phyloP scores from a whole-genome alignment of 768 basidiomycete species.

The Suillus bovinus region DNA sequence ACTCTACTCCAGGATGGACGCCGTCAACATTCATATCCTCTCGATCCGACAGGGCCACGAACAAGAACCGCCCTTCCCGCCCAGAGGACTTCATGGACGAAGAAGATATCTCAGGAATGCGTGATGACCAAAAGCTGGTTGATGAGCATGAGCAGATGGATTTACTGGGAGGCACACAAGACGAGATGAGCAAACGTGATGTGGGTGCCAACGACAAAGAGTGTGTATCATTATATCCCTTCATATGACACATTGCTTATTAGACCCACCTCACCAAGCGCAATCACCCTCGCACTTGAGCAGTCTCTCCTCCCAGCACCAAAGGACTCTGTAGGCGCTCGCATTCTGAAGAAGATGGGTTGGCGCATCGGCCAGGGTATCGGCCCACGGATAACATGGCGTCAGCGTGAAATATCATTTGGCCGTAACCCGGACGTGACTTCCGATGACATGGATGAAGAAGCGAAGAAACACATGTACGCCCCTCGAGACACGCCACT shows the following conservation, averaged over 20 bases:
- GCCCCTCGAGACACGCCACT: conserved; percentile 79
- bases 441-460: conserved; percentile 63
- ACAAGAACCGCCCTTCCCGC: conserved; percentile 45
- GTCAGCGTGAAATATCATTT: conserved; percentile 74
- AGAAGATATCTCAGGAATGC: conserved; percentile 86
- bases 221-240: conserved; percentile 14
- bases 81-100: conserved; percentile 99
- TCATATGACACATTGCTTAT: conserved; percentile 6
- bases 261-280: conserved; percentile 38
- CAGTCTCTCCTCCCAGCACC: conserved; percentile 71
- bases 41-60: conserved; percentile 68
- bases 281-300: conserved; percentile 62
- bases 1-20: conserved; percentile 75
- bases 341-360: conserved; percentile 92
- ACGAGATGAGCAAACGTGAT: conserved; percentile 37
- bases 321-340: conserved; percentile 79
- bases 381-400: conserved; percentile 82
- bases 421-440: conserved; percentile 41
- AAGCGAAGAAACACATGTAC: conserved; percentile 85
- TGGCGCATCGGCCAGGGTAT: conserved; percentile 94
- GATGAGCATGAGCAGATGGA: conserved; percentile 83
- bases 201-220: conserved; percentile 39
- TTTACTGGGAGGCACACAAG: conserved; percentile 55
- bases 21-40: conserved; percentile 94
- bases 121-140: conserved; percentile 70